Base-by-base conservation (phyloP, 345 rosid species). In the Brassica cretica region DNA sequence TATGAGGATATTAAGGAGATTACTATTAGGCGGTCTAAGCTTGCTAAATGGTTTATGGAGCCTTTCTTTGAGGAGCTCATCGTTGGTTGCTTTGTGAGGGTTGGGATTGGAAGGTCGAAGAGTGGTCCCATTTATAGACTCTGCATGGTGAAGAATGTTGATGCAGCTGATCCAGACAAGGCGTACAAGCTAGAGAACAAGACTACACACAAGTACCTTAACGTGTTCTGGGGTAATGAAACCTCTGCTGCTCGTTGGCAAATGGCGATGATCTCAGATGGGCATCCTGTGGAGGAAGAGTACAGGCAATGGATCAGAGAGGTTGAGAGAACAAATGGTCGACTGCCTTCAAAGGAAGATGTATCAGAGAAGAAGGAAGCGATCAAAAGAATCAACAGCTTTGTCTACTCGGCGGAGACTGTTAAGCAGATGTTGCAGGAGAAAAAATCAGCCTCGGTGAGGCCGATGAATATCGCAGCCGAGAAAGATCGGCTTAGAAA, bases 241-340 rank as follows among this genome's bases (percentile, higher is more conserved):
- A 85, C 72, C 80, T 88, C 99, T 2, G 98, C 99, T 24, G 99
- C 99, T 33, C 86, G 98, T 84, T 93, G 99, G 99, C 97, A 96
- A 84, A 96, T 93, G 98, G 98, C 98, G 1, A 96, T 91, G 99
- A 85, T 93, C 83, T 96, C 99, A 8, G 99, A 96, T 81, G 89
- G 96, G 15, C 81, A 83, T 19, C 99, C 99, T 8, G 59, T 86
- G 24, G 99, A 90, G 85, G 98, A 93, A 70, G 98, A 96, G 81
- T 96, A 82, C 77, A 91, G 84, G 61, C 97, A 89, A 80, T 90
- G 90, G 98, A 77, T 88, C 71, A 91, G 87, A 78, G 98, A 91
- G 83, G 97, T 93, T 59, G 97, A 96, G 82, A 85, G 93, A 44
- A 86, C 85, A 12, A 88, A 92, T 74, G 97, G 97, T 46, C 86